phyloP scores from a whole-genome alignment of 805 yeast genomes.

The Saccharomyces cerevisiae region DNA sequence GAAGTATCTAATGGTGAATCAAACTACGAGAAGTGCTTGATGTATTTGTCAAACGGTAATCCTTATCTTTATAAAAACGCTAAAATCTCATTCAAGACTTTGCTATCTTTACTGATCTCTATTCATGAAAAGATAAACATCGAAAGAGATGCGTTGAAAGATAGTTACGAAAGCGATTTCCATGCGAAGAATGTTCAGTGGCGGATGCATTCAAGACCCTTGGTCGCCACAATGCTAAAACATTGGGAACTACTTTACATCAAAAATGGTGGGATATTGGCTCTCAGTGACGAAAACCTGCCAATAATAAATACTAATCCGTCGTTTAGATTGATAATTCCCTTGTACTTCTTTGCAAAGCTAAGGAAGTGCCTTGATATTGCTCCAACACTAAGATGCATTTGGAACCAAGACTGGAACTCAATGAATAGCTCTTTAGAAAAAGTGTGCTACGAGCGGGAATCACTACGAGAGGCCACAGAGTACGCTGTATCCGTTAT shows the following conservation, averaged over 20 bases:
- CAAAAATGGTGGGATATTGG: constrained; percentile 54
- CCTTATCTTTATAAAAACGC: constrained; percentile 29
- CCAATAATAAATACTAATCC: constrained; percentile 41
- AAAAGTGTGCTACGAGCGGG: constrained; percentile 43
- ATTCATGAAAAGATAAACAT: constrained; percentile 57
- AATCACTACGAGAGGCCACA: constrained; percentile 56
- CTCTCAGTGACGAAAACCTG: constrained; percentile 38
- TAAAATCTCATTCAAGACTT: constrained; percentile 33
- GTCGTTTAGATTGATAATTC: constrained; percentile 55
- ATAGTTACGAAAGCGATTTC: constrained; percentile 28
- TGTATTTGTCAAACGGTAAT: constrained; percentile 37
- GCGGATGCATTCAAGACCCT: constrained; percentile 57
- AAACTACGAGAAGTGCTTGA: constrained; percentile 37
- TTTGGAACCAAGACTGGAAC: constrained; percentile 61
- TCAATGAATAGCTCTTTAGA: constrained; percentile 50
- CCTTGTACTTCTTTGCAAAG: constrained; percentile 58
- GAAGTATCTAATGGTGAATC: constrained; percentile 50
- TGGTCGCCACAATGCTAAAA: constrained; percentile 46
- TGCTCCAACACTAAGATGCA: constrained; percentile 49
- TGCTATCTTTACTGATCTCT: constrained; percentile 51
- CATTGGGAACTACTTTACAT: constrained; percentile 62
- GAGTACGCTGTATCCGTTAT: constrained; percentile 50
- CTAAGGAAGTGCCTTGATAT: constrained; percentile 54
- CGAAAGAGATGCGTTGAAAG: constrained; percentile 36
- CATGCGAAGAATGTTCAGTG: constrained; percentile 48